Evolutionary conservation across 768 basidiomycete species (phyloP), one percentile per base, ranked within the genome.

Genomic region (Rhodocollybia butyracea): DNA sequence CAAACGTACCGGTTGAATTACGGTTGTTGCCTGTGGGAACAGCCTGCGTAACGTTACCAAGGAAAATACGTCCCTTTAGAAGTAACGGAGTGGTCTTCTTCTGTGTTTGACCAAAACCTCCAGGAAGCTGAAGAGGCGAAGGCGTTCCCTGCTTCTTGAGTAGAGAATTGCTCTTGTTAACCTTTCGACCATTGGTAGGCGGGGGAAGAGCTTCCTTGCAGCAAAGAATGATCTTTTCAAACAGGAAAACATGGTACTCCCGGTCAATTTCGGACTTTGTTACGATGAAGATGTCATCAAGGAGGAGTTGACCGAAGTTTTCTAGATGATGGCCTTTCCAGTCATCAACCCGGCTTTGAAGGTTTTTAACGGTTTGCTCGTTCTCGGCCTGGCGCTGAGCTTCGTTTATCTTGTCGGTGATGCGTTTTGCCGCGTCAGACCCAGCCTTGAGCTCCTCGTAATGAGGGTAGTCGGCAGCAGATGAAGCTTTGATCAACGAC

Each of bases 291-390:
- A 94, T 82, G 68, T 98, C 97, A 68, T 98, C 95, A 29, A 98
- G 82, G 31, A 96, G 80, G 52, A 99, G 88, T 61, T 91, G 85
- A 57, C 97, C 97, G 60, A 99, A 98, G 68, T 94, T 91, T 62
- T 85, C 85, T 36, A 98, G 80, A 62, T 96, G 91, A 70, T 99
- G 97, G 11, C 96, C 96, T 70, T 98, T 98, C 97, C 97, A 99
- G 69, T 99, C 97, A 60, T 95, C 93, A 45, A 99, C 94, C 42
- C 97, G 86, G 27, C 76, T 75, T 59, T 86, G 79, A 7, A 99
- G 82, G 62, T 88, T 90, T 70, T 89, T 84, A 54, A 97, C 94
- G 4, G 94, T 97, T 63, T 87, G 88, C 40, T 86, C 77, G 63
- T 99, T 98, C 74, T 98, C 91, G 47, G 91, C 86, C 46, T 91